These are phyloP conservation scores for Lentinula novae-zelandiae DNA, from an alignment of 1,284 basidiomycete genomes.

Conservation along the genomic window DNA sequence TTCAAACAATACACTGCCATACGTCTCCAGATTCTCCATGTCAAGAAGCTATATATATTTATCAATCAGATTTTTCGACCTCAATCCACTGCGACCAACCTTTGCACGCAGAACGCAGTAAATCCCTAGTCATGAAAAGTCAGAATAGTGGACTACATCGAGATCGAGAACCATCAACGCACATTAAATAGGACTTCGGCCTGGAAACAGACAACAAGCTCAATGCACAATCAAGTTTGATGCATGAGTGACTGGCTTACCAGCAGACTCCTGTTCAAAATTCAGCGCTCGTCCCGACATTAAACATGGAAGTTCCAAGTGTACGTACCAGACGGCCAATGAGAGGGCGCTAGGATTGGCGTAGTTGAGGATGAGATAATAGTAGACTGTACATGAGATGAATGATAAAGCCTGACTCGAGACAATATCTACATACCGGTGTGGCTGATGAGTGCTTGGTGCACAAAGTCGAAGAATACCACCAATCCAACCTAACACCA, in stretches of 20 bases:
- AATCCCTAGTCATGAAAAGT: not conserved
- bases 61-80: not conserved
- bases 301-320: not conserved
- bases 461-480: slow-evolving; percentile 47
- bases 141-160: not conserved
- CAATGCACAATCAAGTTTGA: not conserved
- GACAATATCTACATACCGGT: slow-evolving; percentile 28
- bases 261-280: slow-evolving; percentile 37
- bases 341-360: slow-evolving; percentile 31
- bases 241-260: slow-evolving; percentile 27
- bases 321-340: slow-evolving; percentile 42
- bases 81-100: not conserved
- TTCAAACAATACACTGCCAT: not conserved
- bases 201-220: slow-evolving; percentile 19
- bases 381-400: slow-evolving; percentile 41
- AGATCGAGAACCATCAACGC: slow-evolving; percentile 10
- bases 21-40: slow-evolving; percentile 6
- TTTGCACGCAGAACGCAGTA: slow-evolving; percentile 8
- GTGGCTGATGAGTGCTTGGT: slow-evolving; percentile 54
- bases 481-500: slow-evolving; percentile 39
- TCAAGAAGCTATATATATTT: slow-evolving; percentile 1
- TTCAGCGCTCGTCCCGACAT: not conserved
- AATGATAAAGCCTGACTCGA: not conserved
- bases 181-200: slow-evolving; percentile 55
- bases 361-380: slow-evolving; percentile 49